Base-by-base conservation (phyloP, 805 yeast species). In the Kazachstania kunashirensis region DNA sequence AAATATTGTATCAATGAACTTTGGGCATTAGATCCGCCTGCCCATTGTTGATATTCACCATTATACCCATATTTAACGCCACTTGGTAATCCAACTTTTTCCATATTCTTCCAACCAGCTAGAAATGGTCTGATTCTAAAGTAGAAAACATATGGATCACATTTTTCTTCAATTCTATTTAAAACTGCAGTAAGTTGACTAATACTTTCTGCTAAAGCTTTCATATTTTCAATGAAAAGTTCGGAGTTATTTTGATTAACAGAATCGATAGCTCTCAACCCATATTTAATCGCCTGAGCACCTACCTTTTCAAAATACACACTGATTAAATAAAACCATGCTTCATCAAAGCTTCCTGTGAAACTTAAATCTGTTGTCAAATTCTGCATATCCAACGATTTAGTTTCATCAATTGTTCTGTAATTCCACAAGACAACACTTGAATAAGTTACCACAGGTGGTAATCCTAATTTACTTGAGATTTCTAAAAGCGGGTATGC, bases 21-120 rank as follows among this genome's bases (percentile, higher is more conserved):
- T 60, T 88, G 97, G 0, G 95, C 96, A 55, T 88, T 88, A 4
- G 95, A 83, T 1, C 97, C 97, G 19, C 97, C 97, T 13, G 94
- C 69, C 55, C 71, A 79, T 24, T 60, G 54, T 47, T 79, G 64
- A 34, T 75, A 79, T 20, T 47, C 57, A 2, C 57, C 52, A 50
- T 78, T 85, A 37, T 71, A 66, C 18, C 94, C 94, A 53, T 88
- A 88, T 33, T 68, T 63, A 1, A 88, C 79, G 1, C 96, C 97
- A 40, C 77, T 59, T 11, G 77, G 77, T 40, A 88, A 67, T 0
- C 96, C 96, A 2, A 79, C 86, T 38, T 75, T 84, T 18, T 73
- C 75, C 96, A 89, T 88, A 52, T 84, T 84, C 53, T 77, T 78
- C 94, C 96, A 89, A 2, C 96, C 97, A 1, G 96, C 95, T 45